These are phyloP conservation scores for Yarrowia sp. DNA, from an alignment of 805 yeast species.

Conservation along the genomic window DNA sequence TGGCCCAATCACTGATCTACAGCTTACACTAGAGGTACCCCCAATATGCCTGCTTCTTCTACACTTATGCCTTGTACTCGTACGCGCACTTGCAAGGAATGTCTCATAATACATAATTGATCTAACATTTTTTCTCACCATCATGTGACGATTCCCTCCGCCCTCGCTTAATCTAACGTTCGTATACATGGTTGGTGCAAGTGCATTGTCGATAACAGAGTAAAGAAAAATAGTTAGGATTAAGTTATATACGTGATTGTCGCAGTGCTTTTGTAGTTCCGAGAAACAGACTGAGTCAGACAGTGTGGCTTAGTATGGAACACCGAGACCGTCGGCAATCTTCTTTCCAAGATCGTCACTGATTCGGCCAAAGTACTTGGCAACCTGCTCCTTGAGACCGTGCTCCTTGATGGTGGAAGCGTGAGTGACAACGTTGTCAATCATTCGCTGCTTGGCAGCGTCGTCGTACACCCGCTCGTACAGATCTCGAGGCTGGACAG, in stretches of 20 bases:
- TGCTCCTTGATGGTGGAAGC: slow-evolving; percentile 21
- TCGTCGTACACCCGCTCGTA: slow-evolving; percentile 18
- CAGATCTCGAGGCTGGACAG: slow-evolving; percentile 13
- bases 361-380: slow-evolving; percentile 22
- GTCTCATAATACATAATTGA: too few relatives aligned
- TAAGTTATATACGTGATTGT: background rate
- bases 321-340: slow-evolving; percentile 16
- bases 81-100: too few relatives aligned
- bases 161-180: slow-evolving; percentile 3
- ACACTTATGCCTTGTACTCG: too few relatives aligned
- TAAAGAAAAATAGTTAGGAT: background rate
- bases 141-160: background rate
- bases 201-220: background rate
- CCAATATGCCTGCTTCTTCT: too few relatives aligned
- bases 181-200: background rate
- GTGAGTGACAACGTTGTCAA: slow-evolving; percentile 15
- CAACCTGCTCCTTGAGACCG: slow-evolving; percentile 23
- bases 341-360: slow-evolving; percentile 20
- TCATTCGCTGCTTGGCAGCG: slow-evolving; percentile 10
- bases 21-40: too few relatives aligned
- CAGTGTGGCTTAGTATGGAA: background rate
- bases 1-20: too few relatives aligned
- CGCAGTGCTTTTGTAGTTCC: background rate
- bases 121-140: background rate
- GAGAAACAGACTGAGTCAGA: too few relatives aligned